These are phyloP conservation scores for Podila horticola DNA, from an alignment of 192 early-diverging fungal genomes.

Conservation along the genomic window DNA sequence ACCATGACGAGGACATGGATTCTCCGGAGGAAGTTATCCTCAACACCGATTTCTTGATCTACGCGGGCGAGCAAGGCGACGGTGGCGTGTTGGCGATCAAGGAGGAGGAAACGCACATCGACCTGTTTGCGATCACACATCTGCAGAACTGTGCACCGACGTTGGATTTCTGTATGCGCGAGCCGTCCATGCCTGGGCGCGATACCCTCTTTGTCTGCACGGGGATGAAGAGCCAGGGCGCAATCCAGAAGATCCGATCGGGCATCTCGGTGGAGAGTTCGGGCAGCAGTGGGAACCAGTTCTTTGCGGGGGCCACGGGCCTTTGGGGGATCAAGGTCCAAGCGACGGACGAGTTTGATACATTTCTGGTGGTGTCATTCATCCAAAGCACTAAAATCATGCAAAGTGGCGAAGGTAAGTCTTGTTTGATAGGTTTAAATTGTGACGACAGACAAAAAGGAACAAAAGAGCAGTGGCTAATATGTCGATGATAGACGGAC, in stretches of 20 bases:
- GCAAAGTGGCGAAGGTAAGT: conserved; percentile 1
- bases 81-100: conserved; percentile 23
- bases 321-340: conserved; percentile 27
- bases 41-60: conserved; percentile 34
- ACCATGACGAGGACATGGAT: not conserved
- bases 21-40: conserved; percentile 2
- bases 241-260: conserved; percentile 17
- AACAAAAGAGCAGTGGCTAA: too few species aligned
- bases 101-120: conserved; percentile 37
- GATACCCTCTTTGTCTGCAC: conserved; percentile 35
- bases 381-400: conserved; percentile 40
- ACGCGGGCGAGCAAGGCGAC: conserved; percentile 38
- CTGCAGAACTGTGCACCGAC: conserved; percentile 29
- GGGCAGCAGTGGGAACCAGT: conserved; percentile 35
- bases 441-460: not conserved
- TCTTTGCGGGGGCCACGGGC: conserved; percentile 32
- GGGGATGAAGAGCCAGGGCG: conserved; percentile 34
- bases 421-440: not conserved
- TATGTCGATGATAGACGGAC: conserved; percentile 1
- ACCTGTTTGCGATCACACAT: conserved; percentile 24
- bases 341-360: conserved; percentile 14
- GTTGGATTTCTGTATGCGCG: conserved; percentile 35
- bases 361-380: conserved; percentile 30
- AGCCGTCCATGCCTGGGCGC: conserved; percentile 26
- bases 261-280: conserved; percentile 31